Evolutionary conservation across 306 rosid species (phyloP), one percentile per base, ranked within the genome.

Genomic region (Prunus mume): DNA sequence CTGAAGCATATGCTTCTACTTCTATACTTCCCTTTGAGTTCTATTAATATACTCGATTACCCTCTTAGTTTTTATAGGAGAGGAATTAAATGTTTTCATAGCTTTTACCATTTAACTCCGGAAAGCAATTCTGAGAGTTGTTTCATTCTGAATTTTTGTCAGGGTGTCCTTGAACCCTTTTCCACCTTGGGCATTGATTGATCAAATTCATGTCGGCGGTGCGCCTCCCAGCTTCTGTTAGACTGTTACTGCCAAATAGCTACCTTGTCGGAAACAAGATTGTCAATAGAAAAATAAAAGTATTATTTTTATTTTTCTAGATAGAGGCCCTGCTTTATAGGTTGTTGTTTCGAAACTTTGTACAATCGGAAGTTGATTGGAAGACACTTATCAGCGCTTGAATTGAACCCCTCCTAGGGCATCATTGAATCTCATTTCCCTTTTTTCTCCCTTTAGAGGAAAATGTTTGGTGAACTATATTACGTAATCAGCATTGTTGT

Each of bases 131-230:
- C 63, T 43, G 73, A 78, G 80, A 56, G 52, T 47, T 61, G n/a
- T 58, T 69, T 57, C 50, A 18, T 78, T 49, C 68, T 76, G 76
- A 43, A 68, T 72, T 79, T 80, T 82, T 82, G 10, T 65, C 86
- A 82, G 86, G 86, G 86, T 68, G 86, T 76, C 76, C 62, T 51
- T 76, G 88, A 85, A 77, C 78, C 88, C 32, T 82, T 79, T 74
- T 82, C 86, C 65, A 82, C 84, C 71, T 79, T 85, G 78, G 88
- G 82, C 77, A 85, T 85, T 56, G 88, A 85, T 64, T 85, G 86
- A 85, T 75, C 68, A 38, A 50, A 65, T 51, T 51, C 69, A 57
- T 30, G 50, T 64, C 24, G 20, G 76, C 47, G 69, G 65, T 49
- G 76, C 25, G 27, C 74, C 32, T 77, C 51, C 68, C 80, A 38